Conservation (phyloP, 1,139 yeast genomes). For the Saccharomyces hybrid region DNA sequence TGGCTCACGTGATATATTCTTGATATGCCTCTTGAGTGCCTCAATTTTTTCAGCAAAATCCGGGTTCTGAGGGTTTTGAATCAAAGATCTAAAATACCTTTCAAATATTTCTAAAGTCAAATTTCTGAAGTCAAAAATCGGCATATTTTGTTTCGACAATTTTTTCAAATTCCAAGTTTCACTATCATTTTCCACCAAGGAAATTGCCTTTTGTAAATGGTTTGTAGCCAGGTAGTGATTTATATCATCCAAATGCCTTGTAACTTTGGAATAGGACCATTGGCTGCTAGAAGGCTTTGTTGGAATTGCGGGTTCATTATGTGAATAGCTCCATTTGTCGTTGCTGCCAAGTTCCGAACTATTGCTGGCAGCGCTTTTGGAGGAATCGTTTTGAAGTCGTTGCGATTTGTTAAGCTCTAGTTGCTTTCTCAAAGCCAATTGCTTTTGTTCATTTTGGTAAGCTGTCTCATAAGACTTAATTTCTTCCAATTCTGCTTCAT, state of each 20-base stretch:
- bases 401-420: conserved; percentile 17
- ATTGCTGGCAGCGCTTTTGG: background rate
- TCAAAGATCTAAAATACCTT: conserved; percentile 13
- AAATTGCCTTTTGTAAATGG: conserved; percentile 11
- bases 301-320: background rate
- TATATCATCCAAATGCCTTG: conserved; percentile 18
- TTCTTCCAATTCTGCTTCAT: conserved; percentile 21
- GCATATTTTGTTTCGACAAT: conserved; percentile 6
- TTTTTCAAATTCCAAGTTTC: conserved; percentile 7
- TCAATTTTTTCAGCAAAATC: conserved; percentile 12
- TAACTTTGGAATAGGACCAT: conserved; percentile 16
- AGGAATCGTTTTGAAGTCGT: conserved; percentile 12
- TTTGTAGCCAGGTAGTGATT: conserved; percentile 12
- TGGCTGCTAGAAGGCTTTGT: background rate
- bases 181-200: conserved; percentile 11
- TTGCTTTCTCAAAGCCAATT: conserved; percentile 20
- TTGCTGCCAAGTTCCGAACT: background rate
- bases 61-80: conserved; percentile 10
- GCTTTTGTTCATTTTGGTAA: conserved; percentile 28
- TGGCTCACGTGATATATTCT: background rate
- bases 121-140: conserved; percentile 11
- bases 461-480: conserved; percentile 21
- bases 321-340: background rate
- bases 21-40: conserved; percentile 4
- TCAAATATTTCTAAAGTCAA: conserved; percentile 11